Evolutionary conservation across 2,329 filamentous ascomycete species (phyloP), one percentile per base, ranked within the genome.

Genomic region (Pestalotiopsis fici): DNA sequence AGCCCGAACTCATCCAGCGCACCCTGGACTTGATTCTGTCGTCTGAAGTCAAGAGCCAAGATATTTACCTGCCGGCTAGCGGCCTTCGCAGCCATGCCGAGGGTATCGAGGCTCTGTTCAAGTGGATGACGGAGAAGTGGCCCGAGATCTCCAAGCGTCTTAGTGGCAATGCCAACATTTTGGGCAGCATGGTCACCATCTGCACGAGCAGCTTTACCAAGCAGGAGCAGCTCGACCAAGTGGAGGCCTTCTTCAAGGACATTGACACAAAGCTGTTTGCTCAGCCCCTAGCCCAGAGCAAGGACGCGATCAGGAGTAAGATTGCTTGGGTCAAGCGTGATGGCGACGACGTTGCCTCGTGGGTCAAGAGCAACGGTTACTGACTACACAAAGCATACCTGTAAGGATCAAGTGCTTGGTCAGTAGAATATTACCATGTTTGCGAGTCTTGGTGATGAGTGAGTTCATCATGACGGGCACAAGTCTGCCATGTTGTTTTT

Each of bases 31-130:
- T 98, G 70, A 86, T 94, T 37, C 86, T 95, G 67, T 89, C 90
- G 78, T 89, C 91, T 69, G 91, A 97, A 72, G 92, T 98, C 80
- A 97, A 97, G 85, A 94, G 93, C 71, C 95, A 98, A 80, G 95
- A 98, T 79, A 90, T 98, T 71, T 98, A 97, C 82, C 90, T 97
- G 77, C 95, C 95, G 1, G 88, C 96, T 50, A 88, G 89, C 39
- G 93, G 93, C 7, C 87, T 98, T 31, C 89, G 95, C 67, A 88
- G 88, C 65, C 93, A 97, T 77, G 83, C 89, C 7, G 89, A 90
- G 56, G 95, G 95, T 72, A 92, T 97, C 66, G 84, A 92, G 67
- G 92, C 92, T 7, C 86, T 97, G 67, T 98, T 92, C 87, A 80
- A 79, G 21, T 98, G 93, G 93, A 86, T 97, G 84, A 92, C 90